Evolutionary conservation across 2,329 filamentous ascomycete genomes (phyloP).

Genomic region (Lojkania enalia): DNA sequence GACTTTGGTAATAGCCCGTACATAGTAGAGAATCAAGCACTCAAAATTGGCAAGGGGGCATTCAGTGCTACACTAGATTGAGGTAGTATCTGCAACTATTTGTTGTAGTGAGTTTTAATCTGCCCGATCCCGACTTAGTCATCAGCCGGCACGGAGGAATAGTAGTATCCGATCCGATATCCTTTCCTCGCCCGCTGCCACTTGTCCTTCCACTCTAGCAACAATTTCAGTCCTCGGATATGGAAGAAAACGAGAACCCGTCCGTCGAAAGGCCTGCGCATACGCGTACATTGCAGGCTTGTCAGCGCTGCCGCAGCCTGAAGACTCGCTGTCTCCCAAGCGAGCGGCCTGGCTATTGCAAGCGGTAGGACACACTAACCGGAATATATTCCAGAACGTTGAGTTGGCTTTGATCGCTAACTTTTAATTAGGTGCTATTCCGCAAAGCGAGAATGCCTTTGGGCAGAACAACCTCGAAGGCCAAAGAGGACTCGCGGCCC

Average conservation of each 20-base stretch:
- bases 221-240: conserved; percentile 18
- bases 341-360: conserved; percentile 30
- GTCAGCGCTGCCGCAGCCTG: conserved; percentile 37
- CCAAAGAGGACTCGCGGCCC: conserved; percentile 33
- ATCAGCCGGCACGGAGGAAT: not conserved
- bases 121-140: not conserved
- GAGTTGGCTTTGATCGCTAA: not conserved
- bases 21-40: no score
- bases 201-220: not conserved
- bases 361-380: conserved; percentile 25
- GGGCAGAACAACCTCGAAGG: conserved; percentile 36
- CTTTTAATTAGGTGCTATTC: conserved; percentile 27
- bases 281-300: conserved; percentile 34
- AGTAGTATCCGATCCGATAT: conserved; percentile 4
- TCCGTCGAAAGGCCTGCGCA: conserved; percentile 10
- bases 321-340: conserved; percentile 42
- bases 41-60: no score
- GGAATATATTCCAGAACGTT: not conserved
- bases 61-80: no score
- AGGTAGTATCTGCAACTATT: no score
- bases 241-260: conserved; percentile 30
- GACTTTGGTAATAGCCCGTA: no score
- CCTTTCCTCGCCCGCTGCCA: not conserved
- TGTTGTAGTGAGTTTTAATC: no score
- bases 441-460: conserved; percentile 33